Evolutionary conservation across 306 rosid genomes (phyloP).

Genomic region (Lathyrus aphaca): DNA sequence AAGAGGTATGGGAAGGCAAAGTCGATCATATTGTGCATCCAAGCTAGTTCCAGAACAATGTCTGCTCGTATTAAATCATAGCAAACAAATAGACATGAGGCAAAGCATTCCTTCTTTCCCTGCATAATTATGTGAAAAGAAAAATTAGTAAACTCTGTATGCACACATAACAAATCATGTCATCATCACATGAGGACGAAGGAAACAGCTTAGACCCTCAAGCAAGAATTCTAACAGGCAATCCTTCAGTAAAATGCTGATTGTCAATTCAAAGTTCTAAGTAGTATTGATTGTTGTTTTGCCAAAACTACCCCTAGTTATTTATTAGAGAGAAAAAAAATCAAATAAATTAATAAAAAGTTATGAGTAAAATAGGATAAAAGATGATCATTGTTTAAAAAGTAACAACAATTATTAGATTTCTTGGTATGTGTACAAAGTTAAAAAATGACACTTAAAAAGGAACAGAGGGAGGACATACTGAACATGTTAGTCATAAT

Average conservation of each 20-base stretch:
- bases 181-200: constrained; percentile 4
- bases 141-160: constrained; percentile 32
- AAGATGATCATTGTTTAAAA: no score
- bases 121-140: constrained; percentile 48
- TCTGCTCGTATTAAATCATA: constrained; percentile 88
- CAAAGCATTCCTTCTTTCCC: constrained; percentile 99
- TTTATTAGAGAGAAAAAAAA: no score
- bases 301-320: no score
- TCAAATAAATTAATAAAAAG: no score
- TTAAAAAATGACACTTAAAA: no score
- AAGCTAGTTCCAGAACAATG: constrained; percentile 87
- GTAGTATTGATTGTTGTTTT: no score
- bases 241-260: constrained; percentile 11
- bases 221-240: constrained; percentile 21
- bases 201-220: background rate
- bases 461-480: no score
- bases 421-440: no score
- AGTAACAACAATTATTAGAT: no score
- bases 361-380: no score
- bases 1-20: constrained; percentile 97
- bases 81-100: constrained; percentile 97
- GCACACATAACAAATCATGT: constrained; percentile 12
- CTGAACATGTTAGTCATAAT: constrained; percentile 9
- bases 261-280: no score
- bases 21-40: constrained; percentile 96